Conservation (phyloP, 1,284 basidiomycete genomes). For the Sporisorium graminicola region DNA sequence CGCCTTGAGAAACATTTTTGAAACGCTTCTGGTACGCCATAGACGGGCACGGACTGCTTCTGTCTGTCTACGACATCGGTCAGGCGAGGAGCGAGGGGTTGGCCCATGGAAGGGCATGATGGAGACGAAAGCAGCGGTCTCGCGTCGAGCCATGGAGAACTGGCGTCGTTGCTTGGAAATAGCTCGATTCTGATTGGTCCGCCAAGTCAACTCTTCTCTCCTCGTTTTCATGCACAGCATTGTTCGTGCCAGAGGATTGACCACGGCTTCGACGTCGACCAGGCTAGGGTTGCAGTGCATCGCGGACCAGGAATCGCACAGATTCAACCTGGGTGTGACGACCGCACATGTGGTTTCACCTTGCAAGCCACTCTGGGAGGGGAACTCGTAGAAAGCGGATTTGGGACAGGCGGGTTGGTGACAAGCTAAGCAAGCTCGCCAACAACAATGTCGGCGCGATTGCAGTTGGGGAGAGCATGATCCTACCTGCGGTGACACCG, state of each 20-base stretch:
- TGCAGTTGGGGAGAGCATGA: not conserved
- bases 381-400: not conserved
- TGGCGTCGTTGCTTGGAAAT: slow-evolving; percentile 28
- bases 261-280: not conserved
- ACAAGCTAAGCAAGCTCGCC: not conserved
- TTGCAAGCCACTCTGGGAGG: not conserved
- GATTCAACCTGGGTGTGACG: not conserved
- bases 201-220: slow-evolving; percentile 1
- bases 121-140: not conserved
- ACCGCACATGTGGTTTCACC: not conserved
- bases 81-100: not conserved
- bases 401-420: not conserved
- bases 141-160: not conserved
- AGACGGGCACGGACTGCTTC: not conserved
- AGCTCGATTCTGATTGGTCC: slow-evolving; percentile 43
- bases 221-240: not conserved
- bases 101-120: not conserved
- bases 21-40: not conserved
- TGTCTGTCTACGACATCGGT: not conserved
- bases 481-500: too few relatives aligned
- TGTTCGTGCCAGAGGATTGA: not conserved
- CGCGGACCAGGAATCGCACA: not conserved
- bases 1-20: not conserved
- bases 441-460: not conserved
- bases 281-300: not conserved